phyloP scores from a whole-genome alignment of 768 basidiomycete species.

The Podaxis pistillaris region DNA sequence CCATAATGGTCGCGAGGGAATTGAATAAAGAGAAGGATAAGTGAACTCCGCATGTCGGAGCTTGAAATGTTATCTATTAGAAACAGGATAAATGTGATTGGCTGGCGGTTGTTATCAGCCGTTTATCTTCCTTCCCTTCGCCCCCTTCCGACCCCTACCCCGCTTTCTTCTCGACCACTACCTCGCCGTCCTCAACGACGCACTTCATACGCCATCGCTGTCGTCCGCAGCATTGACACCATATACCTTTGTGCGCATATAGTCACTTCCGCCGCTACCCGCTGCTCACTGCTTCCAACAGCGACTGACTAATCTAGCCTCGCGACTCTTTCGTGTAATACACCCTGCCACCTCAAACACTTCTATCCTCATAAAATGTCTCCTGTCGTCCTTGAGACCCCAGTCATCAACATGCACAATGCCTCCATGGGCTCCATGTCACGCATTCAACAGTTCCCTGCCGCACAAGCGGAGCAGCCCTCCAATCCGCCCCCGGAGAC shows the following conservation, averaged over 20 bases:
- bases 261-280: background rate
- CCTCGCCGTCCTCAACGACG: slow-evolving; percentile 15
- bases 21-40: background rate
- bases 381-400: slow-evolving; percentile 56
- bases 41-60: slow-evolving; percentile 9
- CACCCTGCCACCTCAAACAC: slow-evolving; percentile 14
- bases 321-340: slow-evolving; percentile 16
- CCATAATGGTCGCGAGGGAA: background rate
- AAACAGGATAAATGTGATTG: slow-evolving; percentile 22
- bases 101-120: slow-evolving; percentile 14
- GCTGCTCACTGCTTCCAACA: background rate
- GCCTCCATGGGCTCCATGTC: slow-evolving; percentile 40
- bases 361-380: slow-evolving; percentile 38
- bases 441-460: slow-evolving; percentile 44
- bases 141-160: slow-evolving; percentile 3
- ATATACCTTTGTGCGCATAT: slow-evolving; percentile 3
- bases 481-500: slow-evolving; percentile 22
- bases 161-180: slow-evolving; percentile 18
- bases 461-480: slow-evolving; percentile 21
- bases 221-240: slow-evolving; percentile 8
- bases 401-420: slow-evolving; percentile 50
- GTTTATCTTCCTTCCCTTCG: slow-evolving; percentile 9
- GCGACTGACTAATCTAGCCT: slow-evolving; percentile 20
- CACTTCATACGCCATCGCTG: slow-evolving; percentile 7
- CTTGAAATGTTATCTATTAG: slow-evolving; percentile 9